Conservation (phyloP, 148 eudicot genomes). For the Chenopodium berlandieri region DNA sequence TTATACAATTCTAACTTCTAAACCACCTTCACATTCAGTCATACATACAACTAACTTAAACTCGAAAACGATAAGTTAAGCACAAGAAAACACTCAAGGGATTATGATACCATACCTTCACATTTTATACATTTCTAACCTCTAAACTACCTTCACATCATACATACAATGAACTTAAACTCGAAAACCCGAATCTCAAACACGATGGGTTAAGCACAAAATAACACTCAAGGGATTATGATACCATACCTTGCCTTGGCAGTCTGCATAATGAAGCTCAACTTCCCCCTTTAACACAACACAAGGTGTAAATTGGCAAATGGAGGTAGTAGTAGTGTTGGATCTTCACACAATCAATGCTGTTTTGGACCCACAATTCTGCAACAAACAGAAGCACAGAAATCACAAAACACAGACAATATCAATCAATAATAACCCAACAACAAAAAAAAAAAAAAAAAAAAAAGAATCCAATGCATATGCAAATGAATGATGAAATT, state of each 20-base stretch:
- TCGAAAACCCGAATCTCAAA: not conserved
- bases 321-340: not conserved
- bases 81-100: conserved; percentile 4
- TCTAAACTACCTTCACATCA: not conserved
- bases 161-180: not conserved
- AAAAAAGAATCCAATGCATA: conserved; percentile 46
- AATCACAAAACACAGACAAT: conserved; percentile 35
- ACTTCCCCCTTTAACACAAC: conserved; percentile 20
- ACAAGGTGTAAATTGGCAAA: conserved; percentile 24
- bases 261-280: conserved; percentile 61
- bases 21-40: not conserved
- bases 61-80: not conserved
- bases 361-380: conserved; percentile 50
- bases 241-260: conserved; percentile 56
- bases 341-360: conserved; percentile 44
- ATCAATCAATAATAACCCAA: conserved; percentile 1
- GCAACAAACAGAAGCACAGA: conserved; percentile 33
- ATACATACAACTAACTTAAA: not conserved
- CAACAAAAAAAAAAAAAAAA: not conserved
- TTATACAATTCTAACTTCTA: not conserved
- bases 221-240: conserved; percentile 10
- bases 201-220: not conserved
- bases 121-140: not conserved
- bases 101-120: conserved; percentile 46
- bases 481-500: conserved; percentile 27